These are phyloP conservation scores for Ogataea paradorogensis DNA, from an alignment of 805 yeast genomes.

Conservation along the genomic window DNA sequence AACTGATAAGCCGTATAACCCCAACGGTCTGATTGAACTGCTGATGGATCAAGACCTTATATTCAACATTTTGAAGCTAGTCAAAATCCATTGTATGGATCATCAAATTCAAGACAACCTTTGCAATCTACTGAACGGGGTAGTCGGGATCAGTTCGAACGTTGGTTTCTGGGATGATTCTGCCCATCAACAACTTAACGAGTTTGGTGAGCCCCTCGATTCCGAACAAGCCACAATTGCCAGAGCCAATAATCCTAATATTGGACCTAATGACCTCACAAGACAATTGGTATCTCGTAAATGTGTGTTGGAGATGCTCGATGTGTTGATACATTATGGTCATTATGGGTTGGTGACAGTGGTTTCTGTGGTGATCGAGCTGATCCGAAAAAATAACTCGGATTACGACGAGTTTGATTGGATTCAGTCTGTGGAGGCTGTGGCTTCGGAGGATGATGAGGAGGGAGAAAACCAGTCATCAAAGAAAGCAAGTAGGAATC, in stretches of 20 bases:
- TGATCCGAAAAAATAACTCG: conserved; percentile 90
- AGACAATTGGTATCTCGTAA: conserved; percentile 78
- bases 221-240: conserved; percentile 24
- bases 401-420: conserved; percentile 71
- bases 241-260: conserved; percentile 65
- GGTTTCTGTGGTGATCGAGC: conserved; percentile 89
- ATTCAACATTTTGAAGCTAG: conserved; percentile 66
- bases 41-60: conserved; percentile 71
- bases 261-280: conserved; percentile 94
- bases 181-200: conserved; percentile 24
- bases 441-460: conserved; percentile 12
- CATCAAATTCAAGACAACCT: conserved; percentile 36
- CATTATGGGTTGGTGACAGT: conserved; percentile 83
- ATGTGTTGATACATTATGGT: conserved; percentile 75
- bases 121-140: conserved; percentile 85
- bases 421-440: conserved; percentile 28
- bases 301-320: conserved; percentile 62
- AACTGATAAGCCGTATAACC: conserved; percentile 83
- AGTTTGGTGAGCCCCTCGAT: conserved; percentile 74
- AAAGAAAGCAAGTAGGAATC: conserved; percentile 35
- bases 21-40: conserved; percentile 79
- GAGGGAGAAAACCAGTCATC: not conserved
- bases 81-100: conserved; percentile 33
- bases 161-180: conserved; percentile 34
- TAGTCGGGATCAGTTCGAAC: conserved; percentile 52